A percentile compares a stretch with the other conserved stretches of the same genome.
Evolutionary conservation across 2,329 filamentous ascomycete genomes (phyloP).

Genomic region (Neofusicoccum sp.): DNA sequence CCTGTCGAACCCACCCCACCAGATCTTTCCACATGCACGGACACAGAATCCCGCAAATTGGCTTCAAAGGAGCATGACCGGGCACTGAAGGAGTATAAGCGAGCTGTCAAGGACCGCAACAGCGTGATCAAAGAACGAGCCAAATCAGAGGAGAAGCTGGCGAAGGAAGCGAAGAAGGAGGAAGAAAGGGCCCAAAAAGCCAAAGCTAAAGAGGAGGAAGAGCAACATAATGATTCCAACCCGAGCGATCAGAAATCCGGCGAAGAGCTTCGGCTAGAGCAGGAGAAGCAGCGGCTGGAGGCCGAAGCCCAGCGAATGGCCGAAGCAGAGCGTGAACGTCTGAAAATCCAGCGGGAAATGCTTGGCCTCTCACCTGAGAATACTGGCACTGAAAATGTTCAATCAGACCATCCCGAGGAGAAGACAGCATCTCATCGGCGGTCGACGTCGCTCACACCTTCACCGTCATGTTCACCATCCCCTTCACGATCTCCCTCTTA

Average conservation of each 20-base stretch:
- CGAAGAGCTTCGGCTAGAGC: constrained; percentile 29
- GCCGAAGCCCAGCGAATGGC: constrained; percentile 27
- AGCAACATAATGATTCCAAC: constrained; percentile 24
- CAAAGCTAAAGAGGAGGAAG: constrained; percentile 24
- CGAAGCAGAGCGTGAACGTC: constrained; percentile 8
- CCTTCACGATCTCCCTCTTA: not conserved
- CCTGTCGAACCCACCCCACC: constrained; percentile 52
- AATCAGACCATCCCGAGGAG: not conserved
- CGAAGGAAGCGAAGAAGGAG: constrained; percentile 38
- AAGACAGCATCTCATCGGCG: not conserved
- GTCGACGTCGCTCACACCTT: not conserved
- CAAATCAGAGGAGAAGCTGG: constrained; percentile 56
- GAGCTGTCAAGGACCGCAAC: constrained; percentile 67
- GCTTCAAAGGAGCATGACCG: constrained; percentile 70
- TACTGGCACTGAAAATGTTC: not conserved
- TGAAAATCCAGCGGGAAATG: constrained; percentile 11
- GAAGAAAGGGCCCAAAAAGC: constrained; percentile 34
- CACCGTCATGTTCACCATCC: not conserved
- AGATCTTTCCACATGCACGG: constrained; percentile 60
- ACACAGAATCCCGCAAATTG: constrained; percentile 67
- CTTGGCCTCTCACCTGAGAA: constrained; percentile 17
- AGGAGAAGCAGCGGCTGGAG: constrained; percentile 32
- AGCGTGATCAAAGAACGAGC: constrained; percentile 65
- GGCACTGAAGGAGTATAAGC: constrained; percentile 65
- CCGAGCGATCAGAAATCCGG: constrained; percentile 23